Base-by-base conservation (phyloP, 73 alveolate genomes). In the Breviolum minutum region DNA sequence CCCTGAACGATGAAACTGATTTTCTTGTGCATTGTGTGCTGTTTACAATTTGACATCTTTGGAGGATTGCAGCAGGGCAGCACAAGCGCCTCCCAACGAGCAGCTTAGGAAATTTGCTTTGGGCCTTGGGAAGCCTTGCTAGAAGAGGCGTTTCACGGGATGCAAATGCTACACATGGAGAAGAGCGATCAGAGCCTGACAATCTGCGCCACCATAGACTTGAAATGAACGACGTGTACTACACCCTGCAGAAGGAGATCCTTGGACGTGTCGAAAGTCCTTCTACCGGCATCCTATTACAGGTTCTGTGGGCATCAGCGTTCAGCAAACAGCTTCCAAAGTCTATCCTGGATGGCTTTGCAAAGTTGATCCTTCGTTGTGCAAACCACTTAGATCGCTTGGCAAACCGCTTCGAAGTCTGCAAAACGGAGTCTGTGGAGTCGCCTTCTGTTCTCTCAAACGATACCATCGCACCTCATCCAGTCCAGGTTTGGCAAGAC, bases 301-400 rank as follows among this genome's bases (percentile, higher is more conserved):
- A 92, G 87, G 80, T 62, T 54, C 30, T 92, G 79, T 92, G 98
- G 98, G 98, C 98, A 7, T 92, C 98, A 24, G 81, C 98, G 20
- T 92, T 74, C 29, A 32, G 63, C 64, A 22, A n/a, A 84, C 98
- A 76, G 90, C 80, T 92, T 30, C 81, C 98, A 13, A 60, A 20
- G 9, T 81, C 71, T 26, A 29, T 76, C 16, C 17, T 73, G 79
- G 69, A 2, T 24, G 48, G 81, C 66, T 54, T 92, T n/a, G n/a
- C 29, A 92, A 62, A 66, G n/a, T 74, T 80, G n/a, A 90, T 92
- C 20, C 76, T 74, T 61, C 30, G 27, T 14, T 27, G 27, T 6
- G 64, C 95, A n/a, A 63, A 29, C 63, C 14, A 20, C 95, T 22
- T 86, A 60, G 96, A 16, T 20, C 63, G 22, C 68, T 10, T 17